Evolutionary conservation across 1,284 basidiomycete species (phyloP), one percentile per base, ranked within the genome.

Genomic region (Trichosporon sp.): DNA sequence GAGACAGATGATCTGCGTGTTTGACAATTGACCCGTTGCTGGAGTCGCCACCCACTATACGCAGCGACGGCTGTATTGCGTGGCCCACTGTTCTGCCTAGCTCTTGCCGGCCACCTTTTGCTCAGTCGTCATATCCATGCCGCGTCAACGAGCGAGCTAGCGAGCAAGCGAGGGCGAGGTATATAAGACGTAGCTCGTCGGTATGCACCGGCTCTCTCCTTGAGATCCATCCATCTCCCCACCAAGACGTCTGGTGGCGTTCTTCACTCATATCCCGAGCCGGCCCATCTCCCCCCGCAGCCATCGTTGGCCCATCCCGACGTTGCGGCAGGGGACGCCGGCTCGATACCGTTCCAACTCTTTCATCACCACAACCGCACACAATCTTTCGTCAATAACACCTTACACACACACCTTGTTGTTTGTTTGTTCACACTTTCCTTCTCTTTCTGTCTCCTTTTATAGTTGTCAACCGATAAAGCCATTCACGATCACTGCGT

Each of bases 201-300:
- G 51, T 16, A 54, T 21, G 51, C 51, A 21, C 14, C 3, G 35
- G 8, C 35, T 54, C 31, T 35, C 56, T n/a, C 32, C 59, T 37
- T n/a, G 59, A 63, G 59, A 63, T 63, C 59, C 59, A 63, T 63
- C 59, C 59, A 63, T 63, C 59, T 63, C 59, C 59, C 59, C 59
- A 63, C 59, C 59, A 63, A 63, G 59, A 63, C 59, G 59, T 63
- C 59, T 63, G 59, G 59, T 63, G 59, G 59, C 59, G 31, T n/a
- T 35, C 31, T n/a, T n/a, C 32, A 6, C 16, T 12, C 59, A 16
- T 37, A 37, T n/a, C 4, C 8, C 59, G 59, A 32, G 31, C 59
- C 21, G 59, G 32, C 59, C 56, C 59, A 63, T 63, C 59, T 37
- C 31, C 59, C 26, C 59, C 59, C 59, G 31, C 59, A 21, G n/a